Evolutionary conservation across 2,329 filamentous ascomycete species (phyloP), one percentile per base, ranked within the genome.

Genomic region (Pseudogymnoascus sp.): DNA sequence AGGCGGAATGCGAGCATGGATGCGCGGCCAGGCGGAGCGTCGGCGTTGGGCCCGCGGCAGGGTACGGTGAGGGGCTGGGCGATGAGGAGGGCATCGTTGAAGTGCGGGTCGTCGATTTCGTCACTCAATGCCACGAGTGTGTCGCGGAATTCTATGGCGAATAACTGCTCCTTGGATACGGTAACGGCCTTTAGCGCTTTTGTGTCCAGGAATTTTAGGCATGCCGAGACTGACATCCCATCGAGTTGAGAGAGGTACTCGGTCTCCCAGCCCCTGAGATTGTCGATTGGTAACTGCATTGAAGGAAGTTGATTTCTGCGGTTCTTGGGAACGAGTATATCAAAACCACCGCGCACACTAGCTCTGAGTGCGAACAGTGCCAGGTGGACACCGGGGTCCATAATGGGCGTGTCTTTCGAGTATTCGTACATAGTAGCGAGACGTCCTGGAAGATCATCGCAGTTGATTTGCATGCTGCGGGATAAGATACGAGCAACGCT

Each of bases 391-490:
- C 81, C 82, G 0, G 80, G 75, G 5, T 78, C 74, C 15, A 82
- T 72, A 66, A 80, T 78, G 7, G 74, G 76, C 62, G 72, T 76
- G 65, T 74, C 74, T 62, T 75, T 75, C 1, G 77, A 78, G 71
- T 85, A 89, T 15, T 76, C 78, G 13, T 83, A 81, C 80, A 96
- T 89, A 29, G 81, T 79, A 8, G 78, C 75, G 10, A 96, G 76
- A 62, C 86, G 84, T 5, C 74, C 72, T 48, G 82, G 79, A 2
- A 96, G 77, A n/a, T 84, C 82, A 1, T 77, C 74, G 1, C 80
- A 78, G 55, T 86, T 81, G 62, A 95, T 86, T 69, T 93, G 89
- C 80, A 96, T 87, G 65, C 84, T 87, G 25, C 84, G 80, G 21
- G 87, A 82, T 65, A 96, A 84, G 42, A 84, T 83, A 15, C 83